Conservation (phyloP, 768 basidiomycete species). For the Termitomyces sp. region DNA sequence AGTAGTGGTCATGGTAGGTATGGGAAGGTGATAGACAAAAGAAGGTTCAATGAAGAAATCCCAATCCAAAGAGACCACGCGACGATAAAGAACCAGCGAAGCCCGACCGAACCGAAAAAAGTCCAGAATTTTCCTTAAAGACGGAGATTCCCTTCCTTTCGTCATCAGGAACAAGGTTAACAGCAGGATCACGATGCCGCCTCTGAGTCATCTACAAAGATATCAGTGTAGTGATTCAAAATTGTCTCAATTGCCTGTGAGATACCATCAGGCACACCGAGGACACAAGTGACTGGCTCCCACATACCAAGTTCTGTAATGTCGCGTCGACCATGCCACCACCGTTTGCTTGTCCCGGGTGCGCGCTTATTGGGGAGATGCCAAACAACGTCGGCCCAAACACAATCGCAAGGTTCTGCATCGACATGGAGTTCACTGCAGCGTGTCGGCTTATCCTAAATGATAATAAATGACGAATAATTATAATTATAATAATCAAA, state of each 20-base stretch:
- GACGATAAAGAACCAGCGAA: constrained; percentile 3
- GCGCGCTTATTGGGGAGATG: constrained; percentile 40
- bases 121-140: background rate
- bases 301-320: constrained; percentile 66
- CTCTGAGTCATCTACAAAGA: constrained; percentile 90
- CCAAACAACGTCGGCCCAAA: constrained; percentile 98
- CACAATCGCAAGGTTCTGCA: constrained; percentile 91
- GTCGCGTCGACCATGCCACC: constrained; percentile 68
- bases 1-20: background rate
- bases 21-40: background rate
- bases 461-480: background rate
- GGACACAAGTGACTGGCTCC: constrained; percentile 1
- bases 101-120: background rate
- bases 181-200: constrained; percentile 17
- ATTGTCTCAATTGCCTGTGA: constrained; percentile 91
- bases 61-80: background rate
- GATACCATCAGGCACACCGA: constrained; percentile 15
- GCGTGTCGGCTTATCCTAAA: constrained; percentile 74
- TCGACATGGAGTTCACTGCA: constrained; percentile 85
- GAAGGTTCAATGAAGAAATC: background rate
- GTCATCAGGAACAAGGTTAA: background rate
- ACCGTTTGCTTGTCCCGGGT: constrained; percentile 40
- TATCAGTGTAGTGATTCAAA: constrained; percentile 90
- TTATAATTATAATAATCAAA: background rate
- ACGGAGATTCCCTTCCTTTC: background rate